Evolutionary conservation across 2,329 filamentous ascomycete genomes (phyloP).

Genomic region (Epichloe hybrida): DNA sequence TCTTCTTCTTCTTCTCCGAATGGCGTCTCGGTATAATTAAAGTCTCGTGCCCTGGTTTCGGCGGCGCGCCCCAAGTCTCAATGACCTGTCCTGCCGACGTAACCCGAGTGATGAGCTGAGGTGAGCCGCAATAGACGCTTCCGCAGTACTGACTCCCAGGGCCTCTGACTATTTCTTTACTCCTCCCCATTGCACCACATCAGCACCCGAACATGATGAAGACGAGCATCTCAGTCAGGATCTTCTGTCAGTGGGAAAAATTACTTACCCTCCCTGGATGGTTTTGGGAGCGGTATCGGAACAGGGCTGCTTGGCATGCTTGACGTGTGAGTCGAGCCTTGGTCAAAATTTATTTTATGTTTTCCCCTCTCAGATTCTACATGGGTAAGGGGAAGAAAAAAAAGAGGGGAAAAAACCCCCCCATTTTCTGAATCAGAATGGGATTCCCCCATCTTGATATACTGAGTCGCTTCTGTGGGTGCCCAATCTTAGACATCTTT

Average conservation of each 20-base stretch:
- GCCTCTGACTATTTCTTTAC: background rate
- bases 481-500: background rate
- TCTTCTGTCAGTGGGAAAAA: background rate
- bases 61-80: slow-evolving; percentile 6
- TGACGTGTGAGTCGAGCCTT: background rate
- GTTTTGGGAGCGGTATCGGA: slow-evolving; percentile 1
- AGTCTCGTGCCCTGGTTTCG: slow-evolving; percentile 4
- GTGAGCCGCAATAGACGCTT: slow-evolving; percentile 7
- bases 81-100: slow-evolving; percentile 3
- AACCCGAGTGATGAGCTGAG: slow-evolving; percentile 2
- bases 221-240: background rate
- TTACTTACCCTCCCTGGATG: background rate
- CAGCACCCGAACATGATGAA: background rate
- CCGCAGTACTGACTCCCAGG: slow-evolving; percentile 7
- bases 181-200: background rate
- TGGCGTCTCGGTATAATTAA: background rate
- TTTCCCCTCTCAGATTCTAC: background rate
- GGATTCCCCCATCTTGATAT: background rate
- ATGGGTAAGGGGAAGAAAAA: background rate
- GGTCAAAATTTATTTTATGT: background rate
- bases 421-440: background rate
- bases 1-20: background rate
- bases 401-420: background rate
- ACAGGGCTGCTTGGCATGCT: slow-evolving; percentile 5
- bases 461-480: background rate